These are phyloP conservation scores for Penicillium coffeae DNA, from an alignment of 495 filamentous ascomycete species.

Conservation along the genomic window DNA sequence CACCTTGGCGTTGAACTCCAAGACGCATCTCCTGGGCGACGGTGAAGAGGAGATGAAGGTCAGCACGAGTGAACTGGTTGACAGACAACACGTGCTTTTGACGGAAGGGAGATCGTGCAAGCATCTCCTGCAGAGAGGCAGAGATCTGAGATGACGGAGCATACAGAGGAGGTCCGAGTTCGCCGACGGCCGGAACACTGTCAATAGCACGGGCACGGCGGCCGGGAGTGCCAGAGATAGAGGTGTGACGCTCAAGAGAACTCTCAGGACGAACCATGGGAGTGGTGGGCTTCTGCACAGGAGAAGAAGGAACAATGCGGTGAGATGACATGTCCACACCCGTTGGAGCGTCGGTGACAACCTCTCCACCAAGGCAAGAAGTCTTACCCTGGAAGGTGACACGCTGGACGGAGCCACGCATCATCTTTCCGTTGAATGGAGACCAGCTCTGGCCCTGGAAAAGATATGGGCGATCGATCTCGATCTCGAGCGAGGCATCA, in stretches of 20 bases:
- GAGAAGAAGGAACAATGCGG: slow-evolving; percentile 54
- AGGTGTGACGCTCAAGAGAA: slow-evolving; percentile 42
- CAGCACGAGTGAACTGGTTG: slow-evolving; percentile 76
- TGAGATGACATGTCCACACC: slow-evolving; percentile 79
- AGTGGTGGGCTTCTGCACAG: slow-evolving; percentile 48
- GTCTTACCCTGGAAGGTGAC: slow-evolving; percentile 76
- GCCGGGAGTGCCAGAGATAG: slow-evolving; percentile 40
- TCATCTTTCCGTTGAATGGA: slow-evolving; percentile 66
- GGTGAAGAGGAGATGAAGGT: slow-evolving; percentile 90
- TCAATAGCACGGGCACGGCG: slow-evolving; percentile 29
- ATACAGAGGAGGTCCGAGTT: slow-evolving; percentile 53
- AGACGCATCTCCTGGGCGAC: slow-evolving; percentile 96
- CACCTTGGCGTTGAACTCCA: slow-evolving; percentile 84
- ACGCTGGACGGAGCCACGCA: slow-evolving; percentile 71
- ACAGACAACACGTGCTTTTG: slow-evolving; percentile 84
- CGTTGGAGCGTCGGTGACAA: slow-evolving; percentile 51
- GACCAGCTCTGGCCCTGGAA: slow-evolving; percentile 62
- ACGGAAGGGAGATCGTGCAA: slow-evolving; percentile 80
- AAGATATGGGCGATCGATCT: slow-evolving; percentile 64
- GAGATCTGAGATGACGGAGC: slow-evolving; percentile 42
- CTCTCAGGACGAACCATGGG: slow-evolving; percentile 44
- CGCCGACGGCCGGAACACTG: slow-evolving; percentile 35
- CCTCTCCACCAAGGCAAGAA: slow-evolving; percentile 69
- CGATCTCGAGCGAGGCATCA: slow-evolving; percentile 70
- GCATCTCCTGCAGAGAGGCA: slow-evolving; percentile 62